Evolutionary conservation across 1,284 basidiomycete genomes (phyloP), one percentile per base, ranked within the genome.

Genomic region (Gomphus bonarii): DNA sequence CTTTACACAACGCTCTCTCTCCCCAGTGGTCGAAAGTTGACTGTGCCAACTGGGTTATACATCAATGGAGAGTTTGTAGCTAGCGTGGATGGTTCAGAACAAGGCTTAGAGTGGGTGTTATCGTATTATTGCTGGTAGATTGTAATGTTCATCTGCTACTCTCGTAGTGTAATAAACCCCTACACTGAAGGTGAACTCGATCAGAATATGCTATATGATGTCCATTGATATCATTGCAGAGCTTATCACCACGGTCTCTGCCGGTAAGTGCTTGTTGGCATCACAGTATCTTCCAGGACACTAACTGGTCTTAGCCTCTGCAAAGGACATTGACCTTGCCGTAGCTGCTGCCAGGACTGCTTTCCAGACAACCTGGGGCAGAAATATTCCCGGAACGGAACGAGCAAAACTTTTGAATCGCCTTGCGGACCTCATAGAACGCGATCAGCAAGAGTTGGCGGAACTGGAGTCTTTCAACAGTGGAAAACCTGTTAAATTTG

Each of bases 381-480:
- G 86, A 70, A 91, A 92, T 63, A 80, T 88, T 55, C 84, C 90
- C 12, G 89, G 88, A 36, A 80, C 84, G 56, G 84, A 93, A 71
- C 81, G 95, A 55, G 84, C 88, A 36, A 80, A 79, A 58, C 74
- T 95, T 50, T 72, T 97, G 43, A 80, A 87, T 73, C 90, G 87
- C 68, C 82, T 97, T 43, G 95, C 95, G 44, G 92, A 97, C 68
- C 78, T 95, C 61, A 90, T 98, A 61, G 95, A 98, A 71, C 78
- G 85, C 62, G 85, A 97, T 69, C 75, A 81, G 18, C 79, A 89
- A 68, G 75, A 80, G 60, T 79, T 91, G 20, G 88, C 83, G 5
- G 88, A 90, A 66, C 75, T 93, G 50, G 91, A 93, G 69, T 72
- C 78, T 55, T 70, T 91, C 50, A 90, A 93, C 71, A 91, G 91